Percentiles rank a stretch among this genome's conserved stretches.
These are phyloP conservation scores for Cucumis sativus DNA, from an alignment of 306 rosid genomes.

Conservation along the genomic window Cucumber_9930_V3 NC_026661.2:4598001-4598500, in stretches of 20 bases:
- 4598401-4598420: conserved; percentile 84
- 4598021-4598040: neutral
- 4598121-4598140: neutral
- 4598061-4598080: neutral
- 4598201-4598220: neutral
- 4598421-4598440: conserved; percentile 94
- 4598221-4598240: neutral
- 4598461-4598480: conserved; percentile 80
- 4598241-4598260: neutral
- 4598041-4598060: neutral
- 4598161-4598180: neutral
- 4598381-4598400: conserved; percentile 56
- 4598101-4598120: neutral
- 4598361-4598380: neutral
- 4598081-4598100: neutral
- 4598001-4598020: neutral
- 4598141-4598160: neutral
- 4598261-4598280: neutral
- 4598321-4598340: neutral
- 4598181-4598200: neutral
- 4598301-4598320: neutral
- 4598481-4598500: conserved; percentile 88
- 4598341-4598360: neutral
- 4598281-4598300: neutral
- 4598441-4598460: conserved; percentile 84